phyloP scores from a whole-genome alignment of 2,329 filamentous ascomycete species.

The Leptodontidium sp. region DNA sequence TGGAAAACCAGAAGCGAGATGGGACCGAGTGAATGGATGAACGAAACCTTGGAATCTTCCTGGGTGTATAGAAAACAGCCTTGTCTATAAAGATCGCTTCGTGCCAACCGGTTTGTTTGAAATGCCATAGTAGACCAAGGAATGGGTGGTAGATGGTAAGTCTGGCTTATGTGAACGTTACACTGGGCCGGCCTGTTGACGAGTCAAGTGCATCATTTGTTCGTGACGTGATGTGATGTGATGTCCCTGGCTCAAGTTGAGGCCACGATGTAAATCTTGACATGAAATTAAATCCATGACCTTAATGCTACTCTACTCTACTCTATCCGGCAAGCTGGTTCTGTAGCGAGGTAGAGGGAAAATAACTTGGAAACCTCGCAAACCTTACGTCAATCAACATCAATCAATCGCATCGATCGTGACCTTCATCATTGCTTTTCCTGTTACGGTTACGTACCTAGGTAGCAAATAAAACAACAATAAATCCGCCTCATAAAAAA shows the following conservation, averaged over 20 bases:
- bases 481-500: too few species aligned
- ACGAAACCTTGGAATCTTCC: slow-evolving; percentile 5
- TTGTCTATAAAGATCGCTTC: slow-evolving; percentile 9
- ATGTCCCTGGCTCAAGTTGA: neutral
- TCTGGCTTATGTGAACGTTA: neutral
- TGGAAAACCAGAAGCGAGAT: neutral
- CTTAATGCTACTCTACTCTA: too few species aligned
- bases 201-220: neutral
- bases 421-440: too few species aligned
- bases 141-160: neutral
- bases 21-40: neutral
- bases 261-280: slow-evolving; percentile 1
- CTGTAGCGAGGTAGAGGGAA: neutral
- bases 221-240: slow-evolving; percentile 2
- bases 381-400: slow-evolving; percentile 4
- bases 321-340: too few species aligned
- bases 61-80: slow-evolving; percentile 11
- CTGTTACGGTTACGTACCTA: too few species aligned
- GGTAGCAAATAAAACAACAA: too few species aligned
- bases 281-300: neutral
- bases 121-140: neutral
- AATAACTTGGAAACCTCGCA: neutral
- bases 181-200: neutral
- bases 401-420: neutral
- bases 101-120: neutral